These are phyloP conservation scores for Trametes hirsuta DNA, from an alignment of 1,284 basidiomycete genomes.

Conservation along the genomic window DNA sequence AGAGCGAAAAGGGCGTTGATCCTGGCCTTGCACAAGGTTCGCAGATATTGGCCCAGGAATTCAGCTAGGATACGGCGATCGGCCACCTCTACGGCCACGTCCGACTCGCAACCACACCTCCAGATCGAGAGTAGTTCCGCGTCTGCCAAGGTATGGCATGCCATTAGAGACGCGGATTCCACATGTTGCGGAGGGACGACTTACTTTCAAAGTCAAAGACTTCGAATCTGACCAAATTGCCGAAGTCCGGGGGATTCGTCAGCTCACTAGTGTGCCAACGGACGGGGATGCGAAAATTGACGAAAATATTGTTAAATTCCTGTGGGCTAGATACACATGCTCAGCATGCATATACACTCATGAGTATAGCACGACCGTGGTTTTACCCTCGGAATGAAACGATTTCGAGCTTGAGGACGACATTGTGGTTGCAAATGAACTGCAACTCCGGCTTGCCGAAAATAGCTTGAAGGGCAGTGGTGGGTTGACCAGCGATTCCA, in stretches of 20 bases:
- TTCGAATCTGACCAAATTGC: slow-evolving; percentile 28
- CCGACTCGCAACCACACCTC: slow-evolving; percentile 11
- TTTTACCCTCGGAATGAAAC: neutral
- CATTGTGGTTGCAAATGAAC: slow-evolving; percentile 36
- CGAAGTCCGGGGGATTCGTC: slow-evolving; percentile 22
- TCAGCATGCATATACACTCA: too few relatives aligned
- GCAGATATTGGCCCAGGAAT: slow-evolving; percentile 30
- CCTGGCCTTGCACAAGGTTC: slow-evolving; percentile 32
- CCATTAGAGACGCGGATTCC: neutral
- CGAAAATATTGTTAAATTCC: neutral
- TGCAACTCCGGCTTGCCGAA: slow-evolving; percentile 30
- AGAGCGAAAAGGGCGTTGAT: slow-evolving; percentile 36
- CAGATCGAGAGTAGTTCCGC: neutral
- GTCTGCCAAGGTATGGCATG: neutral
- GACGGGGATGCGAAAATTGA: neutral
- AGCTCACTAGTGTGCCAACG: too few relatives aligned
- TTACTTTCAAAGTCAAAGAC: slow-evolving; percentile 24
- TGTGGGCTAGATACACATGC: too few relatives aligned
- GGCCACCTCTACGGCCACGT: slow-evolving; percentile 4
- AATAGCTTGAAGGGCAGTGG: slow-evolving; percentile 21
- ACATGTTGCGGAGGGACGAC: neutral
- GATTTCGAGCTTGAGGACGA: slow-evolving; percentile 27
- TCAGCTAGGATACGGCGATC: slow-evolving; percentile 6
- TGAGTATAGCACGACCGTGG: too few relatives aligned
- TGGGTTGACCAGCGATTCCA: slow-evolving; percentile 5